Base-by-base conservation (phyloP, 192 early-diverging fungal species). In the Podila epigama region DNA sequence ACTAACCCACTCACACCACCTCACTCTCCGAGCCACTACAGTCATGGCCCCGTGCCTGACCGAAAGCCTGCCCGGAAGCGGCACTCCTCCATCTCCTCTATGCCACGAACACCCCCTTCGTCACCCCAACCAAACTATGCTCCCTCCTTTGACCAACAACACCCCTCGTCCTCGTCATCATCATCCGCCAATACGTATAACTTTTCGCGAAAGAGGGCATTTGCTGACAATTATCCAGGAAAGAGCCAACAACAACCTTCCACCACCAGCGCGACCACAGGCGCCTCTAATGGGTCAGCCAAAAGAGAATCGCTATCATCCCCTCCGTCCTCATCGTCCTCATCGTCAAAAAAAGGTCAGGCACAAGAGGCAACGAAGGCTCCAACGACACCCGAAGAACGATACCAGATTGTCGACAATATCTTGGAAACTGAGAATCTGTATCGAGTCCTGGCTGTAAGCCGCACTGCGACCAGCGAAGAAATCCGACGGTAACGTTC, bases 361-460 rank as follows among this genome's bases (percentile, higher is more conserved):
- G 18, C 55, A 55, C 4, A 66, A 75, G 9, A 59, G 42, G 32
- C 51, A 0, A 5, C 60, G 11, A 77, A 77, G 37, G 60, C 58
- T 3, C 66, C 73, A 20, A 41, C 65, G 5, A 68, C 73, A 18
- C 41, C 73, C 22, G 73, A 77, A 35, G 73, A 77, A 27, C 52
- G 68, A 29, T 82, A 82, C 60, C 64, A 69, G 41, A 58, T 81
- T 29, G 86, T 88, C 6, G 84, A 85, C 1, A 82, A 84, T 18
- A 88, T 88, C 33, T 67, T 85, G 28, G 55, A 66, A 31, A 85
- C 84, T 36, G 68, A 82, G 34, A 79, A 84, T 29, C 81, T 82
- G 27, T 89, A 86, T 50, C 54, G 52, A 12, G 83, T 89, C 20
- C 63, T 88, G 12, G 83, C 79, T 18, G 79, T 88, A 28, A 70